Conservation (phyloP, 2,329 filamentous ascomycete genomes). For the Venturia effusa region DNA sequence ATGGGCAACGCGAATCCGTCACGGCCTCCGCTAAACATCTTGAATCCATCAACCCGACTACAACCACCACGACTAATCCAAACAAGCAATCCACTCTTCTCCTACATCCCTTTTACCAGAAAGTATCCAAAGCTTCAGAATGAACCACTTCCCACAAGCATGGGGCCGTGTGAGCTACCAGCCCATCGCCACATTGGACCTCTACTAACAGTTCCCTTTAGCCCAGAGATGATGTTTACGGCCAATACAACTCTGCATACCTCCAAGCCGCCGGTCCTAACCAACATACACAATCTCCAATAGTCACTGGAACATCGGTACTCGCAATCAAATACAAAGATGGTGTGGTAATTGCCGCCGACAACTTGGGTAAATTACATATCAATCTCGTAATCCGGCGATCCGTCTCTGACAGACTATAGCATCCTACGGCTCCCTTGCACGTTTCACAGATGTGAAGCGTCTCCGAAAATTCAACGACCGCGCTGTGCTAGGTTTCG, state of each 20-base stretch:
- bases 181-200: slow-evolving; percentile 16
- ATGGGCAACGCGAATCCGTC: neutral
- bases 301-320: slow-evolving; percentile 94
- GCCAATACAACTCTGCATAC: slow-evolving; percentile 80
- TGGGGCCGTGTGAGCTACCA: slow-evolving; percentile 50
- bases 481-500: slow-evolving; percentile 79
- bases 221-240: slow-evolving; percentile 97
- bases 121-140: slow-evolving; percentile 22
- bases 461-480: slow-evolving; percentile 83
- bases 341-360: slow-evolving; percentile 90
- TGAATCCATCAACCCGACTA: neutral
- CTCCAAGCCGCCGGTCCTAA: slow-evolving; percentile 63
- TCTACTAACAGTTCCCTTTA: slow-evolving; percentile 31
- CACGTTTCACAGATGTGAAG: slow-evolving; percentile 94
- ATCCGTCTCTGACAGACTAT: slow-evolving; percentile 12
- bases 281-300: slow-evolving; percentile 81
- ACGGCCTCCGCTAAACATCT: neutral
- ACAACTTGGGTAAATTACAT: slow-evolving; percentile 69
- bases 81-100: neutral
- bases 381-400: neutral
- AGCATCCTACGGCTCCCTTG: slow-evolving; percentile 94
- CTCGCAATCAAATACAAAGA: slow-evolving; percentile 92
- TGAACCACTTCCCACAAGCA: slow-evolving; percentile 56
- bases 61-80: neutral
- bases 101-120: neutral